phyloP scores from a whole-genome alignment of 108 stramenopile genomes.

The Cyclostephanos invisitatus region DNA sequence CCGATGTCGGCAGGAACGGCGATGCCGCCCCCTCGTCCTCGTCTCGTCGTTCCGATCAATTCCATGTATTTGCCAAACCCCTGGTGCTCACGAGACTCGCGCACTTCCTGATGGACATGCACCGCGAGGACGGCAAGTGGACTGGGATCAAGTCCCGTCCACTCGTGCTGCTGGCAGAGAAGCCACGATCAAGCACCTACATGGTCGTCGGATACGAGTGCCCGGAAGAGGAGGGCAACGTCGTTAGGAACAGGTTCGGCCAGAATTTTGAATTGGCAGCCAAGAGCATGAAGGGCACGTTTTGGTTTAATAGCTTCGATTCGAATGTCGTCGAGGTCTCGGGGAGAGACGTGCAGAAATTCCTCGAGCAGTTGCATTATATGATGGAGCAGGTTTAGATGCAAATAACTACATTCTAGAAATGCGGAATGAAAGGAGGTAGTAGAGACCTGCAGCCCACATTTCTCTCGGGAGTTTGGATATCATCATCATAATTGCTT shows the following conservation, averaged over 20 bases:
- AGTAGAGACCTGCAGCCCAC: neutral
- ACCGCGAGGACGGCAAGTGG: constrained; percentile 93
- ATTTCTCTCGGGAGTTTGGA: too few species aligned
- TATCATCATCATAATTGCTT: too few species aligned
- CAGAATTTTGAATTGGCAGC: constrained; percentile 89
- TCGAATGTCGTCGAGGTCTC: constrained; percentile 88
- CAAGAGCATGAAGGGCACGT: constrained; percentile 73
- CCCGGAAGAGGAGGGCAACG: constrained; percentile 70
- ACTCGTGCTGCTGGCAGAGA: constrained; percentile 84
- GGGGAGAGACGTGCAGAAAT: constrained; percentile 83
- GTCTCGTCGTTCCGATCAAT: constrained; percentile 12
- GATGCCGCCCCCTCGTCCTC: constrained; percentile 8
- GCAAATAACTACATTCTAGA: neutral
- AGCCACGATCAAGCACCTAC: constrained; percentile 72
- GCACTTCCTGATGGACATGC: constrained; percentile 86
- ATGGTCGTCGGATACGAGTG: constrained; percentile 91
- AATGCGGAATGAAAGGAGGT: neutral
- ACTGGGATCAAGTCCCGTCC: constrained; percentile 82
- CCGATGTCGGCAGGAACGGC: constrained; percentile 27
- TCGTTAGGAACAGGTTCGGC: constrained; percentile 82
- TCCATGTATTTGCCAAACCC: constrained; percentile 81
- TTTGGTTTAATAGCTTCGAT: constrained; percentile 90
- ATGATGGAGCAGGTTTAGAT: constrained; percentile 63
- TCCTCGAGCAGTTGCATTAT: constrained; percentile 91
- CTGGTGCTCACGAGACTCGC: constrained; percentile 77